Evolutionary conservation across 2,329 filamentous ascomycete species (phyloP), one percentile per base, ranked within the genome.

Genomic region (Hawksworthiomyces lignivorus): DNA sequence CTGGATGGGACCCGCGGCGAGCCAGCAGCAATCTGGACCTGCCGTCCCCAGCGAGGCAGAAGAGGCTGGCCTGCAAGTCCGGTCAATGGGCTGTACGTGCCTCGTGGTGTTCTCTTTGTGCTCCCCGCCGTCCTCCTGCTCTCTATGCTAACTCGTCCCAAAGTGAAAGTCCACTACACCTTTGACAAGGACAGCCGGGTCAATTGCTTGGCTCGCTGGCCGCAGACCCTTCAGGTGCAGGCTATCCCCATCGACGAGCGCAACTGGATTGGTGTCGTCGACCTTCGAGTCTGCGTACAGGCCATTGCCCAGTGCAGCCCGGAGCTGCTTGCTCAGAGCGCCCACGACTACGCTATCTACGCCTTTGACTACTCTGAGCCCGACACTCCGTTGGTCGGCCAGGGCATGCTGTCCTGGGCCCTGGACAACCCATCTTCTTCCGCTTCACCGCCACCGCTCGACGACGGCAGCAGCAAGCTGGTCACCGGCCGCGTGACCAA

Each of bases 161-260:
- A 62, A 94, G 89, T 97, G 63, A 97, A 97, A 72, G 84, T 97
- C 37, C 81, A 94, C 47, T 98, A 97, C 65, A 95, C 88, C 24
- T 96, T 97, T 65, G 89, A 97, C 61, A 81, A 82, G 57, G 82
- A 90, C 52, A 83, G 80, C 65, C 88, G 88, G 63, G 82, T 87
- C 50, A 89, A 90, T 58, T 96, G 88, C 62, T 73, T 98, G 37
- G 89, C 90, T 46, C 78, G 90, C 55, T 83, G 87, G 70, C 84
- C 87, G 15, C 82, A 90, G 45, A 73, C 83, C 14, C 70, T 95
- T 44, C 75, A 84, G 39, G 79, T 96, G 28, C 87, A 88, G 54
- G 87, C 87, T 3, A 76, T 94, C 12, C 74, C 79, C 19, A 67
- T 97, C 47, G 87, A 96, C 58, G 86, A 94, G 45, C 74, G 72